phyloP scores from a whole-genome alignment of 1,284 basidiomycete genomes.

The Pisolithus thermaeus region DNA sequence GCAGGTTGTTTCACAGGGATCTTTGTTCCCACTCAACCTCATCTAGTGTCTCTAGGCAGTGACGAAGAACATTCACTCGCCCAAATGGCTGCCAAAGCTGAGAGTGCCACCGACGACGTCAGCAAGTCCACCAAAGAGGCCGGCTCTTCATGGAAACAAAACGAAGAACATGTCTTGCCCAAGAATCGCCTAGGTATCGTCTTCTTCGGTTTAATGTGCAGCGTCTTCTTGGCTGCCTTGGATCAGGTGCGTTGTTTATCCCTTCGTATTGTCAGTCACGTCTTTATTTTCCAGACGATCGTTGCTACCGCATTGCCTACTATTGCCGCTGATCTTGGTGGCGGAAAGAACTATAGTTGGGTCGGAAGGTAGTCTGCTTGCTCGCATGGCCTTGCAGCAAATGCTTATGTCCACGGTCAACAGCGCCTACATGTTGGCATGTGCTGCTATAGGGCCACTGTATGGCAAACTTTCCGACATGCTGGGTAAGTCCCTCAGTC shows the following conservation, averaged over 20 bases:
- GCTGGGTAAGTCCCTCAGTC: constrained; percentile 26
- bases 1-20: too few species aligned
- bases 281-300: constrained; percentile 48
- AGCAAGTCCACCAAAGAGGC: too few species aligned
- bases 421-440: constrained; percentile 70
- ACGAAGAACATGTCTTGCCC: constrained; percentile 52
- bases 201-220: constrained; percentile 48
- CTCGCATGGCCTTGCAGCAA: neutral
- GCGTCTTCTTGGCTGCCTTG: constrained; percentile 53
- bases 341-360: constrained; percentile 68
- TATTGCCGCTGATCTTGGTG: constrained; percentile 64
- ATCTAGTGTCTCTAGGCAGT: too few species aligned
- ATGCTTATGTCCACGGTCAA: neutral
- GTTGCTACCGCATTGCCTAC: constrained; percentile 76
- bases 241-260: constrained; percentile 41
- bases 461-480: constrained; percentile 76
- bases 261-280: neutral
- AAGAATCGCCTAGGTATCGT: constrained; percentile 52
- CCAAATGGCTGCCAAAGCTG: too few species aligned
- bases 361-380: constrained; percentile 55
- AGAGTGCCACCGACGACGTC: too few species aligned
- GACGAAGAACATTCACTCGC: too few species aligned
- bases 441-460: constrained; percentile 59
- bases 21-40: too few species aligned
- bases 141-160: constrained; percentile 47